Conservation (phyloP, 2,329 filamentous ascomycete genomes). For the Aureobasidium sp. region DNA sequence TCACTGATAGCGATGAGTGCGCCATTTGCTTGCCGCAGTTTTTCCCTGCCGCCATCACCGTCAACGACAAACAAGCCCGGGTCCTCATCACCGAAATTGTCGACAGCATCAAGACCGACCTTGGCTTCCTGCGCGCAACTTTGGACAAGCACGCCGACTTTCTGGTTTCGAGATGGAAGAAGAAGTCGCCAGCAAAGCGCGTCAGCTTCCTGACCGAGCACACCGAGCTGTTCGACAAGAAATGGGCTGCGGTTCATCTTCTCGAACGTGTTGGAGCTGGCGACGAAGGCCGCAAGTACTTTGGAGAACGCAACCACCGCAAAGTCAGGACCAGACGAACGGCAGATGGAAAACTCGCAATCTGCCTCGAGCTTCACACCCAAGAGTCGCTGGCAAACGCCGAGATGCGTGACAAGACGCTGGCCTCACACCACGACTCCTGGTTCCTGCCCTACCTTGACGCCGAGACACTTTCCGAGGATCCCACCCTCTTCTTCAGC, state of each 20-base stretch:
- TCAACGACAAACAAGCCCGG: not conserved
- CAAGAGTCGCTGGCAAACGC: not conserved
- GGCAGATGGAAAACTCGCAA: not conserved
- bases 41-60: not conserved
- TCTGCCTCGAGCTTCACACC: not conserved
- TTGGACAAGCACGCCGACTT: not conserved
- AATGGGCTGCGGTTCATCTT: not conserved
- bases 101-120: not conserved
- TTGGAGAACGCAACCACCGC: not conserved
- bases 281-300: not conserved
- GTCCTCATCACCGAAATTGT: not conserved
- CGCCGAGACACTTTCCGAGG: conserved; percentile 11
- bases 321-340: not conserved
- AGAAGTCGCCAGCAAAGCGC: not conserved
- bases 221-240: not conserved
- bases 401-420: not conserved
- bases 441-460: conserved; percentile 15
- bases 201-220: not conserved
- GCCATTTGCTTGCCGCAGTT: not conserved
- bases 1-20: not conserved
- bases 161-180: not conserved
- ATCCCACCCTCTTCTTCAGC: conserved; percentile 9
- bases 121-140: not conserved
- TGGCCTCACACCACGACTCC: not conserved
- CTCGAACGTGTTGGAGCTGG: not conserved